These are phyloP conservation scores for Clonostachys sp. DNA, from an alignment of 2,329 filamentous ascomycete genomes.

Conservation along the genomic window DNA sequence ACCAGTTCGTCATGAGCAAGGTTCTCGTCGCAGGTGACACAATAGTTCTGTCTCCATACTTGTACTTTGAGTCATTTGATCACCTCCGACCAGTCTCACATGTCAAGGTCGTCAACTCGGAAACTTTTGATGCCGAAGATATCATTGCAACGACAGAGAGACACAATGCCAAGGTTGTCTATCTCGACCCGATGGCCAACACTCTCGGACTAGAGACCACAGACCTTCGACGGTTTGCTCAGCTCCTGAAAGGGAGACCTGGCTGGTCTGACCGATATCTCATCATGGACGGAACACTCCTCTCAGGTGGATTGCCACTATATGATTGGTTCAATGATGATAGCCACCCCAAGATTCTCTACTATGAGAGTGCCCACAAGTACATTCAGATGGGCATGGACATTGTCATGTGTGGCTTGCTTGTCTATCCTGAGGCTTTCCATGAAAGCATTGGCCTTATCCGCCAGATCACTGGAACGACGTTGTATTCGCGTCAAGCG, in stretches of 20 bases:
- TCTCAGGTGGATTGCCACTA: slow-evolving; percentile 2
- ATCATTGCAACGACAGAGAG: slow-evolving; percentile 2
- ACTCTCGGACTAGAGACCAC: slow-evolving; percentile 4
- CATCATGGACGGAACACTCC: slow-evolving; percentile 2
- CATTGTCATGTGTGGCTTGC: slow-evolving; percentile 4
- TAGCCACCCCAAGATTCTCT: slow-evolving; percentile 1
- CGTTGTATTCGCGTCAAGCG: slow-evolving; percentile 4
- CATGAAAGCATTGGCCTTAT: slow-evolving; percentile 2
- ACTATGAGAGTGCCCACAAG: slow-evolving; percentile 5
- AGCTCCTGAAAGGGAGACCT: not conserved
- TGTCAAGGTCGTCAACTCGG: slow-evolving; percentile 2
- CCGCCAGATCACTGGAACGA: slow-evolving; percentile 3
- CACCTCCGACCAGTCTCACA: slow-evolving; percentile 1
- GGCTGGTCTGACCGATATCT: slow-evolving; percentile 2
- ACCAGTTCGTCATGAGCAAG: slow-evolving; percentile 3
- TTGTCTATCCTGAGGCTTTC: slow-evolving; percentile 3
- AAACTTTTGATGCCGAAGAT: slow-evolving; percentile 2
- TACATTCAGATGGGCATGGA: slow-evolving; percentile 6
- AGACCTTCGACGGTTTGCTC: slow-evolving; percentile 1
- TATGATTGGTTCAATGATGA: slow-evolving; percentile 2
- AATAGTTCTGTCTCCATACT: slow-evolving; percentile 4
- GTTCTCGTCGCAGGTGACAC: slow-evolving; percentile 1
- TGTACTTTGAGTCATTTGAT: slow-evolving; percentile 4
- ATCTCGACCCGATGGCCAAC: slow-evolving; percentile 5
- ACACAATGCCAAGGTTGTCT: slow-evolving; percentile 4